A percentile compares a stretch with the other conserved stretches of the same genome.
phyloP scores from a whole-genome alignment of 2,329 filamentous ascomycete species.

The Fusarium domesticum region DNA sequence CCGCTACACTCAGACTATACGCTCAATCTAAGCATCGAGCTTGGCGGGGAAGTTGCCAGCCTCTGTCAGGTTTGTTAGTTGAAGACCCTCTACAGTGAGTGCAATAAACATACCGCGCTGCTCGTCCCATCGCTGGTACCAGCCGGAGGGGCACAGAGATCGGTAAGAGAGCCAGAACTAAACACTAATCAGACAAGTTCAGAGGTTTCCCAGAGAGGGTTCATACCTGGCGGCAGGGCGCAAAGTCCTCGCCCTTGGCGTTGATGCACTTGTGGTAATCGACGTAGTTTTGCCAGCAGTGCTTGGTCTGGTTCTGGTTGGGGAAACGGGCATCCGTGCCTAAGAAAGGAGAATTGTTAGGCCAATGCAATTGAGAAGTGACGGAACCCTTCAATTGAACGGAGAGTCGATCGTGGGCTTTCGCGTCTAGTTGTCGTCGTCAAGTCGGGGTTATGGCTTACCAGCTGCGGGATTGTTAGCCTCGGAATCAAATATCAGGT shows the following conservation, averaged over 20 bases:
- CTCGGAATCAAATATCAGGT: conserved; percentile 36
- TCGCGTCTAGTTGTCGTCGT: conserved; percentile 17
- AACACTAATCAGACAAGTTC: conserved; percentile 17
- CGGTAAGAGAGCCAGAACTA: conserved; percentile 97
- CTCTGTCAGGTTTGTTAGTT: conserved; percentile 46
- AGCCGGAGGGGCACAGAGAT: conserved; percentile 93
- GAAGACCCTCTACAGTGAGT: conserved; percentile 11
- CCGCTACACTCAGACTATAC: conserved; percentile 23
- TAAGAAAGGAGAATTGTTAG: conserved; percentile 38
- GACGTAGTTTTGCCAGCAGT: conserved; percentile 99
- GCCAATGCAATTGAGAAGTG: conserved; percentile 5
- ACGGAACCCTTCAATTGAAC: conserved; percentile 24
- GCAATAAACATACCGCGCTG: conserved; percentile 72
- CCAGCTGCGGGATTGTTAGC: conserved; percentile 46
- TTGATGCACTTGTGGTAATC: conserved; percentile 99
- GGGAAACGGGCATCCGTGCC: conserved; percentile 99
- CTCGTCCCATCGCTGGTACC: conserved; percentile 94
- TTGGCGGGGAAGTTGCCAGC: conserved; percentile 66
- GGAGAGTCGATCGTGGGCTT: conserved; percentile 19
- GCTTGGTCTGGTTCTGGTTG: conserved; percentile 97
- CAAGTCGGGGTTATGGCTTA: conserved; percentile 32
- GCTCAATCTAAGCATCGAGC: conserved; percentile 53
- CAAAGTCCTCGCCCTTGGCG: conserved; percentile 98
- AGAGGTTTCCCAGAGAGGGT: background rate
- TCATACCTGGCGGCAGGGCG: conserved; percentile 88